Percentiles rank a stretch among this genome's conserved stretches.
phyloP scores from a whole-genome alignment of 768 basidiomycete species.

The Termitomyces sp. region DNA sequence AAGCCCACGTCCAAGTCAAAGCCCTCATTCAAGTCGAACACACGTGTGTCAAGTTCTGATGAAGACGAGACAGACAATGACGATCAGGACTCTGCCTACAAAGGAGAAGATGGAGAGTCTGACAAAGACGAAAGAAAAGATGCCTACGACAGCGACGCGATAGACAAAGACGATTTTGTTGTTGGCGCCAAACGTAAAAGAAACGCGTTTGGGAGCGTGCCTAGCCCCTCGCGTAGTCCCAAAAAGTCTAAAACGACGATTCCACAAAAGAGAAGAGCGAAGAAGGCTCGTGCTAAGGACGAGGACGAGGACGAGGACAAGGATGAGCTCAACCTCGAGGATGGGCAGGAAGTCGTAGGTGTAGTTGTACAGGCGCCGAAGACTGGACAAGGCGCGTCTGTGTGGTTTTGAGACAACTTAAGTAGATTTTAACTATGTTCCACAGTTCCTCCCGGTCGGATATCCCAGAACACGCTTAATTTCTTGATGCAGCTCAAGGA shows the following conservation, averaged over 20 bases:
- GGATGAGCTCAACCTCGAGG: conserved; percentile 42
- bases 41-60: background rate
- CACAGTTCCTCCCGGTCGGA: conserved; percentile 75
- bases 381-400: conserved; percentile 64
- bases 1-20: background rate
- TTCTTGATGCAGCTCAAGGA: conserved; percentile 69
- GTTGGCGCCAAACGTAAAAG: conserved; percentile 20
- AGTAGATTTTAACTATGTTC: background rate
- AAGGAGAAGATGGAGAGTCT: conserved; percentile 12
- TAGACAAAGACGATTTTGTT: conserved; percentile 27
- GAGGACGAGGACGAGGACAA: conserved; percentile 38
- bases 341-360: conserved; percentile 71
- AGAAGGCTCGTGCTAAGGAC: conserved; percentile 22
- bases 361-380: conserved; percentile 76
- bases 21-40: background rate
- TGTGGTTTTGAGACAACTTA: background rate
- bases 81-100: background rate
- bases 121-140: conserved; percentile 13
- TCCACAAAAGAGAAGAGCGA: conserved; percentile 21
- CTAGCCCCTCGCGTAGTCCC: conserved; percentile 18
- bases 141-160: conserved; percentile 22
- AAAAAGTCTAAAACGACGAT: conserved; percentile 21
- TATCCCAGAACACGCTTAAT: conserved; percentile 81
- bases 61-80: background rate
- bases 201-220: conserved; percentile 4